phyloP scores from a whole-genome alignment of 768 basidiomycete genomes.

The Pisolithus orientalis region DNA sequence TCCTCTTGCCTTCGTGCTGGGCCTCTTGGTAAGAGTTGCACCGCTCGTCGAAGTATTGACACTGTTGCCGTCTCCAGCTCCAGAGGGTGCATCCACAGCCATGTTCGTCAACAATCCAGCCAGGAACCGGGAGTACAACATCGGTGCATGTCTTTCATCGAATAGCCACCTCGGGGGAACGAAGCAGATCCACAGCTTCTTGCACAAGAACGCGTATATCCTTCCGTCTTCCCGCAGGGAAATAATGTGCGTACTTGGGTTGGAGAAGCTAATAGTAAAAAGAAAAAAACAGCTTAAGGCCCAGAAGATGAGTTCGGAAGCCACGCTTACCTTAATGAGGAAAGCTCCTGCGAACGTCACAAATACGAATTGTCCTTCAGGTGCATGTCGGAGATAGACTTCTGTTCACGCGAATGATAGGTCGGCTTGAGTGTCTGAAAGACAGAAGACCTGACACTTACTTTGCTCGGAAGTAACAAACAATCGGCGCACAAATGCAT shows the following conservation, averaged over 20 bases:
- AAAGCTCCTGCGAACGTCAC: slow-evolving; percentile 78
- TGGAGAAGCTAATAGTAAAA: slow-evolving; percentile 56
- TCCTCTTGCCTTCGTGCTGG: slow-evolving; percentile 7
- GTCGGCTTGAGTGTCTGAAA: neutral
- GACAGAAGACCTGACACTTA: slow-evolving; percentile 24
- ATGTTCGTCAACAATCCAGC: slow-evolving; percentile 62
- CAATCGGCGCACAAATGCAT: slow-evolving; percentile 52
- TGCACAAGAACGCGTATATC: slow-evolving; percentile 62
- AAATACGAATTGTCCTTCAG: slow-evolving; percentile 76
- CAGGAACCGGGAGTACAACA: slow-evolving; percentile 75
- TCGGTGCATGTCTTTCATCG: slow-evolving; percentile 78
- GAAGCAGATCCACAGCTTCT: slow-evolving; percentile 59
- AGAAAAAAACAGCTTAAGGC: neutral
- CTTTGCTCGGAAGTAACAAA: slow-evolving; percentile 47
- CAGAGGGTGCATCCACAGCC: slow-evolving; percentile 25
- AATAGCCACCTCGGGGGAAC: slow-evolving; percentile 69
- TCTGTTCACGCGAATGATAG: slow-evolving; percentile 27
- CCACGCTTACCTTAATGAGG: slow-evolving; percentile 58
- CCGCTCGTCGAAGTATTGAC: slow-evolving; percentile 4
- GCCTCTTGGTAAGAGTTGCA: slow-evolving; percentile 14
- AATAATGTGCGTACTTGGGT: slow-evolving; percentile 61
- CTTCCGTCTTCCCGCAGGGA: slow-evolving; percentile 50
- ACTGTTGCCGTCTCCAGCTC: slow-evolving; percentile 2
- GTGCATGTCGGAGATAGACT: slow-evolving; percentile 61
- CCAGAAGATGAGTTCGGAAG: neutral